phyloP scores from a whole-genome alignment of 2,329 filamentous ascomycete species.

The Basipetospora chlamydospora region DNA sequence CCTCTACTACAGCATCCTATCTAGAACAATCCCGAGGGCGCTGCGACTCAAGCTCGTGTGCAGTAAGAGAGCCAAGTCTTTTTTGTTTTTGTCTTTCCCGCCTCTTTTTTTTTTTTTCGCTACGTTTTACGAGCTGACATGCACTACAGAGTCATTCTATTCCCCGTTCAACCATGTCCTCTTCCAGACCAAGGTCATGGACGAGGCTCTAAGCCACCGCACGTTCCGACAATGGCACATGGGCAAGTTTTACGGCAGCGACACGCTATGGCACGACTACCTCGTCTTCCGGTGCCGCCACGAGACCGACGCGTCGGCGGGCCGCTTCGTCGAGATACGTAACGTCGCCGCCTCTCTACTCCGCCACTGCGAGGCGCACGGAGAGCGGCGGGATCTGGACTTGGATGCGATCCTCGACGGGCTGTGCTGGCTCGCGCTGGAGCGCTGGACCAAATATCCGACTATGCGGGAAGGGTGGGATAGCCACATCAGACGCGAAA shows the following conservation, averaged over 20 bases:
- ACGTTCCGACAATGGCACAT: not conserved
- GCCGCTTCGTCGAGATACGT: constrained; percentile 1
- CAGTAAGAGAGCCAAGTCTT: not conserved
- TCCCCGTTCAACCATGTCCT: not conserved
- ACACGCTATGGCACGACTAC: constrained; percentile 1
- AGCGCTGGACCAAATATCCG: not conserved
- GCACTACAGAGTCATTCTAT: not conserved
- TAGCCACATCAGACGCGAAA: not conserved
- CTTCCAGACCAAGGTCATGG: not conserved
- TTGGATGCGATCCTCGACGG: constrained; percentile 1
- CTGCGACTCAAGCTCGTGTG: not conserved
- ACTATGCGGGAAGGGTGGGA: not conserved
- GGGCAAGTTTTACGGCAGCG: not conserved
- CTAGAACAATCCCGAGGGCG: not conserved
- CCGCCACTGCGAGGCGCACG: not conserved
- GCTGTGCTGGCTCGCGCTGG: constrained; percentile 2
- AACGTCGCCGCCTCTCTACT: not conserved
- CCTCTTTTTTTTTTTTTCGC: too few species aligned
- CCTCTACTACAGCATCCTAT: not conserved
- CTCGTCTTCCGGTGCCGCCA: not conserved
- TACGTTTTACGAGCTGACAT: too few species aligned
- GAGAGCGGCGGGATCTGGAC: not conserved
- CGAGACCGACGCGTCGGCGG: not conserved
- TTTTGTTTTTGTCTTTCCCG: not conserved
- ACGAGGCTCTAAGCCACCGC: not conserved